phyloP scores from a whole-genome alignment of 306 rosid genomes.

The Aeschynomene evenia region DNA sequence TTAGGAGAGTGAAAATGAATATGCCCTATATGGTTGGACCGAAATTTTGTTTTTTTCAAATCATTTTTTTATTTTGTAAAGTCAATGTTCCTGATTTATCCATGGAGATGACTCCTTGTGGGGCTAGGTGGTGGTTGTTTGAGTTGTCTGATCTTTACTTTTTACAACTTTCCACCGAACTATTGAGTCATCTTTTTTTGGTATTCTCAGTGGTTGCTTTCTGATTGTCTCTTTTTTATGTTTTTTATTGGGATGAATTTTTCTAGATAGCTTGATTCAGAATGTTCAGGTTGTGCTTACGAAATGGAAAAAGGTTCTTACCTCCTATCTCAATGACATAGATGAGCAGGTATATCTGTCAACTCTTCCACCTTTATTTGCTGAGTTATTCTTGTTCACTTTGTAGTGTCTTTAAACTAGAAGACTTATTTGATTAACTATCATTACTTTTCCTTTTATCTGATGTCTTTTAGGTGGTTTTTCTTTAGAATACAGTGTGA shows the following conservation, averaged over 20 bases:
- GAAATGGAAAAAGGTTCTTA: constrained; percentile 72
- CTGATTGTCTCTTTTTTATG: too few species aligned
- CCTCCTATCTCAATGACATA: constrained; percentile 64
- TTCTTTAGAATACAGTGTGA: neutral
- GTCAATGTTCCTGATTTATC: neutral
- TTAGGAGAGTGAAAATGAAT: neutral
- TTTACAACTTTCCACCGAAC: neutral
- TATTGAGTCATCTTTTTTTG: too few species aligned
- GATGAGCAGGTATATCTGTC: constrained; percentile 79
- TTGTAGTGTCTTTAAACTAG: neutral
- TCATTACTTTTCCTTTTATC: neutral
- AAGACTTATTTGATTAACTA: neutral
- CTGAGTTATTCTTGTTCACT: constrained; percentile 12
- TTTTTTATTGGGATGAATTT: constrained; percentile 25
- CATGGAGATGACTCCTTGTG: neutral
- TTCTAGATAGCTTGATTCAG: constrained; percentile 62
- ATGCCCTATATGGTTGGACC: neutral
- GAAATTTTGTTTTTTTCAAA: neutral
- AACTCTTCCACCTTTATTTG: constrained; percentile 20
- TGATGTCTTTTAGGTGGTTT: neutral
- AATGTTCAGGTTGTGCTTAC: constrained; percentile 49
- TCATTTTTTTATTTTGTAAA: neutral
- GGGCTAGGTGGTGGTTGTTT: neutral
- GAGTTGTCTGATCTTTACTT: constrained; percentile 1
- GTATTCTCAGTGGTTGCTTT: constrained; percentile 3